phyloP scores from a whole-genome alignment of 1,284 basidiomycete genomes.

The Ganoderma boninense region DNA sequence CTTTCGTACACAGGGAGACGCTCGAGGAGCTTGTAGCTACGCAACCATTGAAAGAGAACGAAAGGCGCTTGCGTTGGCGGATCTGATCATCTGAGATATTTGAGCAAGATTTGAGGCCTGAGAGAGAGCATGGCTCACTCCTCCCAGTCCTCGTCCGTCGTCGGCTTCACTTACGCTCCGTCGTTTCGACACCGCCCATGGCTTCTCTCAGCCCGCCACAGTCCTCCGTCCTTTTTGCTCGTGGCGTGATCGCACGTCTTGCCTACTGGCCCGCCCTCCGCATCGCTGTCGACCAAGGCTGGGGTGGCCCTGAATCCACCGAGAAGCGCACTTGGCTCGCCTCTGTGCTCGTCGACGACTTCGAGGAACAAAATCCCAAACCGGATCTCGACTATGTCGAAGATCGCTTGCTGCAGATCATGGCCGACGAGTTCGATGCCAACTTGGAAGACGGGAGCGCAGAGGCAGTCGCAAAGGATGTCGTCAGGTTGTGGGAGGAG shows the following conservation, averaged over 20 bases:
- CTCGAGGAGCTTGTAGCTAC: no score
- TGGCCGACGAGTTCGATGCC: slow-evolving; percentile 88
- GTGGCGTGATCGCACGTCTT: slow-evolving; percentile 83
- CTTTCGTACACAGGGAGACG: no score
- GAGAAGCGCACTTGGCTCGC: slow-evolving; percentile 87
- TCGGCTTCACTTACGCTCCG: neutral
- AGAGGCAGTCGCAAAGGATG: slow-evolving; percentile 72
- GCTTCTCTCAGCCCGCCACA: slow-evolving; percentile 43
- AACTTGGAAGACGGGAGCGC: slow-evolving; percentile 85
- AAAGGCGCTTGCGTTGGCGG: no score
- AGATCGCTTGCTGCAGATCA: slow-evolving; percentile 78
- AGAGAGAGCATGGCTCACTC: neutral
- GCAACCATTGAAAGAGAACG: no score
- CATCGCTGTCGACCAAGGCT: slow-evolving; percentile 81
- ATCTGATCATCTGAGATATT: neutral
- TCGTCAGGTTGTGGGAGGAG: slow-evolving; percentile 74
- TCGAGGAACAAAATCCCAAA: slow-evolving; percentile 64
- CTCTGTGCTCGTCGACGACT: slow-evolving; percentile 83
- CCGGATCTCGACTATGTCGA: slow-evolving; percentile 83
- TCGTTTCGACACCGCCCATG: slow-evolving; percentile 9
- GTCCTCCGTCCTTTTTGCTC: slow-evolving; percentile 79
- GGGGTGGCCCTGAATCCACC: slow-evolving; percentile 80
- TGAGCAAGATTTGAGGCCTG: neutral
- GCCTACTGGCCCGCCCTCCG: slow-evolving; percentile 85
- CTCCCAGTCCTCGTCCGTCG: neutral